A percentile compares a stretch with the other conserved stretches of the same genome.
phyloP scores from a whole-genome alignment of 352 stramenopile genomes.

The Albugo candida region DNA sequence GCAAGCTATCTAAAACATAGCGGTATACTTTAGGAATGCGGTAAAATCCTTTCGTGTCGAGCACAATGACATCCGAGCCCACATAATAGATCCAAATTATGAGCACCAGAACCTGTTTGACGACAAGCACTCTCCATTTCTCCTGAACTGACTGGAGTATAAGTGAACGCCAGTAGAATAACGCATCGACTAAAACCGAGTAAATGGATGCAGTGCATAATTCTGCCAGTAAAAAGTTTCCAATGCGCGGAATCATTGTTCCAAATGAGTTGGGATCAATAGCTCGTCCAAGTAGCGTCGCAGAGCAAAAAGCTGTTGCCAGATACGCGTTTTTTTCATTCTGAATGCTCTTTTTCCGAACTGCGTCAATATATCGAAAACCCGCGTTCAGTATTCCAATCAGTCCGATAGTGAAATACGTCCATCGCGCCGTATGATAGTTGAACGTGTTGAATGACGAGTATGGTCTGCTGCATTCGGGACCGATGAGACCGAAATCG shows the following conservation, averaged over 20 bases:
- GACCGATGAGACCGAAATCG: constrained; percentile 27
- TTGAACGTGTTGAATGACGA: constrained; percentile 13
- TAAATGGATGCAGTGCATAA: constrained; percentile 37
- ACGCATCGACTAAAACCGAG: constrained; percentile 14
- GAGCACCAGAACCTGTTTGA: too few relatives aligned
- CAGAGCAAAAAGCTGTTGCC: constrained; percentile 21
- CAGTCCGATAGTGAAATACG: constrained; percentile 20
- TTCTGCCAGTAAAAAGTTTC: constrained; percentile 26
- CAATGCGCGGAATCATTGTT: constrained; percentile 18
- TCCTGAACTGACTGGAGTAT: too few relatives aligned
- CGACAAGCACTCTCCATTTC: too few relatives aligned
- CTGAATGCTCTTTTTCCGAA: constrained; percentile 11
- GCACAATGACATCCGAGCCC: too few relatives aligned
- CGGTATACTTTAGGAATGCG: too few relatives aligned
- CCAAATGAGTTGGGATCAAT: constrained; percentile 31
- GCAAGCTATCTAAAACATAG: too few relatives aligned
- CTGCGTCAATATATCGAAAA: constrained; percentile 23
- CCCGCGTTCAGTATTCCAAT: constrained; percentile 12
- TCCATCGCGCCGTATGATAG: constrained; percentile 20
- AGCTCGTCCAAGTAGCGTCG: constrained; percentile 31
- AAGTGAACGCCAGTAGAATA: not conserved
- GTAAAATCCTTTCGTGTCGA: too few relatives aligned
- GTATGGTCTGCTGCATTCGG: constrained; percentile 20
- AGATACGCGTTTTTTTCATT: constrained; percentile 32
- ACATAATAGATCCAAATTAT: too few relatives aligned